These are phyloP conservation scores for Lepidium didymum DNA, from an alignment of 345 rosid genomes.

Conservation along the genomic window DNA sequence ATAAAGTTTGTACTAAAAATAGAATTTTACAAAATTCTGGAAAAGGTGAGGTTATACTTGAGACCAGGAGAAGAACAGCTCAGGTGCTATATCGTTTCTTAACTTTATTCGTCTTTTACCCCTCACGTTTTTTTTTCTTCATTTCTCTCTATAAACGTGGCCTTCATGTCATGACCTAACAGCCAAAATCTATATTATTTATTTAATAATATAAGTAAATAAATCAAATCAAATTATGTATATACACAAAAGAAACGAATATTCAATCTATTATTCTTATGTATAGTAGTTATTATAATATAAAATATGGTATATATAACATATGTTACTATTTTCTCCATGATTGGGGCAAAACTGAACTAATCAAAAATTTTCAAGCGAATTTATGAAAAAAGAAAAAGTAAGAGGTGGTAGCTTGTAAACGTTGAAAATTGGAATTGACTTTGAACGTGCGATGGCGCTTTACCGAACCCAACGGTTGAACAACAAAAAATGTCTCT, in stretches of 20 bases:
- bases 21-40: slow-evolving; percentile 26
- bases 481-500: not conserved
- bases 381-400: not conserved
- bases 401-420: not conserved
- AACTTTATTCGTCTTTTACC: not conserved
- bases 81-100: not conserved
- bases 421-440: slow-evolving; percentile 10
- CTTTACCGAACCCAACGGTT: slow-evolving; percentile 21
- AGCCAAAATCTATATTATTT: not conserved
- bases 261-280: not conserved
- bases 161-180: slow-evolving; percentile 1
- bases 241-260: not conserved
- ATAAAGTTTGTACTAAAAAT: slow-evolving; percentile 27
- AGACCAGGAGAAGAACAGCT: slow-evolving; percentile 24
- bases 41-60: slow-evolving; percentile 29
- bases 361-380: not conserved
- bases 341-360: not conserved
- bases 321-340: not conserved
- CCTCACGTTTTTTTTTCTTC: slow-evolving; percentile 11
- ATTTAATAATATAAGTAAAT: too few species aligned
- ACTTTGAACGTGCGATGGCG: slow-evolving; percentile 21
- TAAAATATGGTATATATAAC: not conserved
- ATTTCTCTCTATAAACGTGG: slow-evolving; percentile 8
- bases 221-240: too few species aligned
- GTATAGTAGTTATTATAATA: not conserved